Base-by-base conservation (phyloP, 805 yeast species). In the Sugiyamaella marilandica region DNA sequence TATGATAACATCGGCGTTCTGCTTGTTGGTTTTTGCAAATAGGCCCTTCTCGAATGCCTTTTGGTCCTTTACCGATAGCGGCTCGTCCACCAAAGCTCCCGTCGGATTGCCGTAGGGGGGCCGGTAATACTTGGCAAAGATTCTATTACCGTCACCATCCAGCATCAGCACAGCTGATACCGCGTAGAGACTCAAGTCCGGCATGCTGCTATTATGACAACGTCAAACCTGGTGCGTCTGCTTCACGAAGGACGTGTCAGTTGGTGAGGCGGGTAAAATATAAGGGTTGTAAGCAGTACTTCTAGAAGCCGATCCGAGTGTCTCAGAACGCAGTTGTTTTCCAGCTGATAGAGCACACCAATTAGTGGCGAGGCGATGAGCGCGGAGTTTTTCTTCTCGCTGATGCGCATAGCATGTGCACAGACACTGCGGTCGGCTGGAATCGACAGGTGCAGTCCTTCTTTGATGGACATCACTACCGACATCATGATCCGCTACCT, bases 61-160 rank as follows among this genome's bases (percentile, higher is more conserved):
- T 71, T 94, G 97, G 58, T 82, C 82, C 65, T 82, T 81, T 53
- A 72, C 66, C 3, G 78, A 69, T 46, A 73, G 70, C 57, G 72
- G 69, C 18, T 72, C 64, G 44, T 24, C 19, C 31, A 37, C 33
- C 18, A 34, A 8, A 33, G 51, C 55, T 29, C 34, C 37, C 16
- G 43, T 39, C 13, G 43, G 43, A 16, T 16, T 39, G 32, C 43
- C 69, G 58, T 83, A 83, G 37, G 89, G 86, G 10, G 85, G 80
- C 49, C 76, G 74, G 73, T 85, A 92, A 75, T 92, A 94, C 65
- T 91, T 91, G 57, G 96, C 84, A 64, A 80, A 86, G 39, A 94
- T 71, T 61, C 98, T 75, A 52, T 82, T 78, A 13, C 96, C 96
- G 52, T 84, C 85, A 61, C 75, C 80, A 68, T 91, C 97, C 59